Conservation (phyloP, 2,329 filamentous ascomycete species). For the Arachnomyces sp. region DNA sequence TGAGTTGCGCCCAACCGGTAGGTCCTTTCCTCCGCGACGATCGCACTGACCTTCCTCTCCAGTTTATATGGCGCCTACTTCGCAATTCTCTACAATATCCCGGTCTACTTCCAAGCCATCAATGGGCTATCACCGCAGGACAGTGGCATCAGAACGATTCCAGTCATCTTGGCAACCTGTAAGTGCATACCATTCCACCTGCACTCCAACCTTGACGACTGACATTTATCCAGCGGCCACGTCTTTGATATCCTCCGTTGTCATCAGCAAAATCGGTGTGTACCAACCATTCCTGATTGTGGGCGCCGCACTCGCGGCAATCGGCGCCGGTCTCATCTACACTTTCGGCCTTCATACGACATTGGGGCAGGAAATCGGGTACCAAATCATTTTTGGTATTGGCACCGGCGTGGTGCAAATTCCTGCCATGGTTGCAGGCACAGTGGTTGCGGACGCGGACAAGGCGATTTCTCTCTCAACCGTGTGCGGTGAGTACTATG, state of each 20-base stretch:
- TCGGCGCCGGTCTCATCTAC: slow-evolving; percentile 21
- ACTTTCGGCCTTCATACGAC: slow-evolving; percentile 18
- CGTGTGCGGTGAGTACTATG: no score
- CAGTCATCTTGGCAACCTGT: no score
- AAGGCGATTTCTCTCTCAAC: no score
- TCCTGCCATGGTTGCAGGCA: no score
- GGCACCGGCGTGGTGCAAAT: no score
- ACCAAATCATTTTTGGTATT: slow-evolving; percentile 15
- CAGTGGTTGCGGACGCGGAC: no score
- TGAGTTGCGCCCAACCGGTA: no score
- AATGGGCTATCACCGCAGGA: slow-evolving; percentile 19
- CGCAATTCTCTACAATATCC: slow-evolving; percentile 32
- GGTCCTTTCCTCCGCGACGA: no score
- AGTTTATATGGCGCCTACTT: slow-evolving; percentile 16
- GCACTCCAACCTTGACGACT: no score
- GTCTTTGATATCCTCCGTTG: not conserved
- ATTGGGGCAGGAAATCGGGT: slow-evolving; percentile 20
- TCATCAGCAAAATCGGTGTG: slow-evolving; percentile 17
- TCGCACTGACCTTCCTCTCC: no score
- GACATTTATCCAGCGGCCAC: no score
- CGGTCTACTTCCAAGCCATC: slow-evolving; percentile 37
- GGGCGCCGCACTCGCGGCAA: slow-evolving; percentile 15
- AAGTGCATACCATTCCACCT: no score
- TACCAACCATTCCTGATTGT: slow-evolving; percentile 16
- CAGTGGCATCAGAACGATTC: slow-evolving; percentile 13